phyloP scores from a whole-genome alignment of 805 yeast species.

The Myxozyma melibiosi region DNA sequence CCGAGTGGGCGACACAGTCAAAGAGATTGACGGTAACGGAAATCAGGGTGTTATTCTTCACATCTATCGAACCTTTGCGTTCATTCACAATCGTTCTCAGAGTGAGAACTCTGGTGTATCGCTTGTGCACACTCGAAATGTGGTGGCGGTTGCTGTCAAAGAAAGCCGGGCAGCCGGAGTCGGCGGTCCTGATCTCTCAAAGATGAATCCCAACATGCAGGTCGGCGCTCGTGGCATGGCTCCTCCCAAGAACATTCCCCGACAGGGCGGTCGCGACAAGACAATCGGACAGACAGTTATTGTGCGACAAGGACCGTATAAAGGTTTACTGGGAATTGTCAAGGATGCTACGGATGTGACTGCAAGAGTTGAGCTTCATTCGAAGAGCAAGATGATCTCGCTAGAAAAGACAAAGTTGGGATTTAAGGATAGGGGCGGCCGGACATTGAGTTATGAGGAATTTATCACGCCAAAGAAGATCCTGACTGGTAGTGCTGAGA shows the following conservation, averaged over 20 bases:
- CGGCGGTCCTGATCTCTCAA: slow-evolving; percentile 50
- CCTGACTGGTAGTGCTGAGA: slow-evolving; percentile 31
- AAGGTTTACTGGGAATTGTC: slow-evolving; percentile 91
- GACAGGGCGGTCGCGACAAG: slow-evolving; percentile 75
- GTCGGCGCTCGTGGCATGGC: slow-evolving; percentile 43
- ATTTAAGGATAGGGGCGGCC: slow-evolving; percentile 63
- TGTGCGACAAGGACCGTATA: slow-evolving; percentile 87
- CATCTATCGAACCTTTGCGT: slow-evolving; percentile 76
- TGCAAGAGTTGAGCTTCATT: slow-evolving; percentile 92
- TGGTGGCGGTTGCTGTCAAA: slow-evolving; percentile 82
- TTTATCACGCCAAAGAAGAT: slow-evolving; percentile 56
- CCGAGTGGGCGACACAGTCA: slow-evolving; percentile 89
- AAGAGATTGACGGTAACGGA: slow-evolving; percentile 78
- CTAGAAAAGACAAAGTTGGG: slow-evolving; percentile 78
- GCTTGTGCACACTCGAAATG: slow-evolving; percentile 72
- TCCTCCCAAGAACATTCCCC: slow-evolving; percentile 56
- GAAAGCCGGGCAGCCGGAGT: slow-evolving; percentile 58
- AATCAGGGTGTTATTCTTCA: slow-evolving; percentile 88
- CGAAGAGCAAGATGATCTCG: slow-evolving; percentile 84
- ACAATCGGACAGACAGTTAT: slow-evolving; percentile 82
- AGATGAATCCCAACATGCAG: slow-evolving; percentile 81
- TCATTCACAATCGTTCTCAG: slow-evolving; percentile 76
- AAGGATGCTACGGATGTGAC: slow-evolving; percentile 89
- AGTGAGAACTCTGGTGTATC: slow-evolving; percentile 90
- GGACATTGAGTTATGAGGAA: slow-evolving; percentile 72